Evolutionary conservation across 2,329 filamentous ascomycete genomes (phyloP), one percentile per base, ranked within the genome.

Genomic region (Aspergillus udagawae): DNA sequence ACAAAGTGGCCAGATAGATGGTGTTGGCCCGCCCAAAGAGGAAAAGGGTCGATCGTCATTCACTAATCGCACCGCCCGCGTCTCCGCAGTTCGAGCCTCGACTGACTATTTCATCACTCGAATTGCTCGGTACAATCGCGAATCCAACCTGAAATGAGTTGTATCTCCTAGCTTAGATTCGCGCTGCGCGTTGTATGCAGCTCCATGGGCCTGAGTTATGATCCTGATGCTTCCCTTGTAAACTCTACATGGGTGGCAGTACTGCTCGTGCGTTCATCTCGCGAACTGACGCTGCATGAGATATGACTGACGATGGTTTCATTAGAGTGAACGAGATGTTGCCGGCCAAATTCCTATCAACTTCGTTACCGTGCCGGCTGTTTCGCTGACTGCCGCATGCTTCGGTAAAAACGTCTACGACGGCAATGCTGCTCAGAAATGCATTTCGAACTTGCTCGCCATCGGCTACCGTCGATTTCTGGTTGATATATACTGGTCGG

Each of bases 401-500:
- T 88, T 88, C 64, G 72, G 76, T 8, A 64, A 78, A 55, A 73
- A 77, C 6, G 71, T 77, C n/a, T 88, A 83, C 68, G 80, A 83
- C 60, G 76, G 80, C 63, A 70, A 74, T 28, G 75, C 76, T 3
- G 78, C 80, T 17, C 75, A 75, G 41, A 78, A 75, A 67, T 89
- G 86, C 70, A 73, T 88, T 38, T 87, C 84, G 4, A 87, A 87
- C 67, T 75, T 89, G 1, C 73, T 89, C 28, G 79, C 81, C 0
- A 72, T 80, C n/a, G 84, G 84, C 4, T 87, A 85, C 63, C 77
- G 80, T 42, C 78, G 82, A 48, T 77, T 87, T 49, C 72, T 82
- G 47, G 70, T 87, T 28, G 86, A 89, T 67, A 63, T 87, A 12
- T 88, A 86, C 65, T 89, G 86, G 86, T 85, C 87, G 61, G 65